Conservation (phyloP, 257 asterid genomes). For the Eucommia ulmoides region DNA sequence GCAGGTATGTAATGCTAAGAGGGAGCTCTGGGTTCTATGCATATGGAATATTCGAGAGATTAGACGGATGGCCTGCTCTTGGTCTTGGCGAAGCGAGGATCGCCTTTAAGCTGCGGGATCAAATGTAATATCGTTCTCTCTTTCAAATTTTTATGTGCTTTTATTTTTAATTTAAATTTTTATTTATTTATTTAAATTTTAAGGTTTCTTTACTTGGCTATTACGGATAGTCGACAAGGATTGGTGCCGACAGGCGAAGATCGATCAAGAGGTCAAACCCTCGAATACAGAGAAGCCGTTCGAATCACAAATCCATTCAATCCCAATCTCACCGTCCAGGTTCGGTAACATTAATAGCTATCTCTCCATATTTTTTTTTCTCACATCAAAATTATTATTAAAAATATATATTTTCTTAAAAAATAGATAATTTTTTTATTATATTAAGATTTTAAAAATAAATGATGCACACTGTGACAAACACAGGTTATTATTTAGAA, state of each 20-base stretch:
- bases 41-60: slow-evolving; percentile 44
- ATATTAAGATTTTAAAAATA: background rate
- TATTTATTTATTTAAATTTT: too few species aligned
- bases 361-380: background rate
- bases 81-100: slow-evolving; percentile 35
- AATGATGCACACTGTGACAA: background rate
- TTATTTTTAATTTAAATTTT: too few species aligned
- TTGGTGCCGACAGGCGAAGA: slow-evolving; percentile 52
- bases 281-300: slow-evolving; percentile 61
- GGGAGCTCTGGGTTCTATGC: slow-evolving; percentile 57
- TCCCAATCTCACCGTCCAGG: slow-evolving; percentile 29
- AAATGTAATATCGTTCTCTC: too few species aligned
- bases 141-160: too few species aligned
- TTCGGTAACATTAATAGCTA: slow-evolving; percentile 13
- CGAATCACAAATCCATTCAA: slow-evolving; percentile 18
- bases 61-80: slow-evolving; percentile 53
- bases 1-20: slow-evolving; percentile 44
- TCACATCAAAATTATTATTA: background rate
- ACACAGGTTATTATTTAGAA: background rate
- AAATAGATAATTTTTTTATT: background rate
- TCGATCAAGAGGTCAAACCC: slow-evolving; percentile 24
- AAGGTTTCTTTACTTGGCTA: slow-evolving; percentile 65
- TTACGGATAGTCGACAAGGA: slow-evolving; percentile 52
- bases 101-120: slow-evolving; percentile 35
- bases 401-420: background rate